phyloP scores from a whole-genome alignment of 331 rosid species.

The Prunus yedoensis region DNA sequence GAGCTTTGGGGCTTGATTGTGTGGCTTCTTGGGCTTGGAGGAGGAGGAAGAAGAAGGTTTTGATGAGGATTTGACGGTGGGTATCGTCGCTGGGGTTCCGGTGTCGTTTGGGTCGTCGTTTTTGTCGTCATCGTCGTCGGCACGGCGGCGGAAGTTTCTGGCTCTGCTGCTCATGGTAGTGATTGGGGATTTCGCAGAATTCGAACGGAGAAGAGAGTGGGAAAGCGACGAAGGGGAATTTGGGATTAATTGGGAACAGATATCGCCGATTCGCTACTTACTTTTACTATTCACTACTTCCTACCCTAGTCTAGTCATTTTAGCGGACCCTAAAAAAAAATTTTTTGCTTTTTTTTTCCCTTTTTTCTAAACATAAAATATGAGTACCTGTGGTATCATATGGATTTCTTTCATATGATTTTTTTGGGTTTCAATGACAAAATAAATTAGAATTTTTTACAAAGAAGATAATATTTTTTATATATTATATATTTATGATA shows the following conservation, averaged over 20 bases:
- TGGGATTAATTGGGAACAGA: background rate
- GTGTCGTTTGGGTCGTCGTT: conserved; percentile 33
- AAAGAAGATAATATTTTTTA: too few relatives aligned
- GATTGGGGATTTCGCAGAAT: background rate
- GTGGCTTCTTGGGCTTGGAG: conserved; percentile 59
- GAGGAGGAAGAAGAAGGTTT: conserved; percentile 33
- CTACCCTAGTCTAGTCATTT: background rate
- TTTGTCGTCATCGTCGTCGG: conserved; percentile 38
- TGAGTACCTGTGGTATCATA: too few relatives aligned
- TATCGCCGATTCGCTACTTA: background rate
- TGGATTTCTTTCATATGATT: too few relatives aligned
- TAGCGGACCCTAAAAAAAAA: background rate
- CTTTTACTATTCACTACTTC: background rate
- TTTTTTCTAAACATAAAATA: too few relatives aligned
- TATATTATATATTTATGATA: too few relatives aligned
- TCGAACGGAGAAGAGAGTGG: background rate
- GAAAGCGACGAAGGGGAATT: background rate
- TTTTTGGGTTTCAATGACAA: too few relatives aligned
- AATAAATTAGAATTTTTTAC: too few relatives aligned
- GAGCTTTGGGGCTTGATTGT: conserved; percentile 55
- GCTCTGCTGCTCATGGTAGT: conserved; percentile 52
- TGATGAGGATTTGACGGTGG: conserved; percentile 24
- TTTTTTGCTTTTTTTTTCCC: too few relatives aligned
- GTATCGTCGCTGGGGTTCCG: conserved; percentile 22
- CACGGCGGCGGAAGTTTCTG: conserved; percentile 79